phyloP scores from a whole-genome alignment of 148 eudicot genomes.

The Nepenthes mirabilis region DNA sequence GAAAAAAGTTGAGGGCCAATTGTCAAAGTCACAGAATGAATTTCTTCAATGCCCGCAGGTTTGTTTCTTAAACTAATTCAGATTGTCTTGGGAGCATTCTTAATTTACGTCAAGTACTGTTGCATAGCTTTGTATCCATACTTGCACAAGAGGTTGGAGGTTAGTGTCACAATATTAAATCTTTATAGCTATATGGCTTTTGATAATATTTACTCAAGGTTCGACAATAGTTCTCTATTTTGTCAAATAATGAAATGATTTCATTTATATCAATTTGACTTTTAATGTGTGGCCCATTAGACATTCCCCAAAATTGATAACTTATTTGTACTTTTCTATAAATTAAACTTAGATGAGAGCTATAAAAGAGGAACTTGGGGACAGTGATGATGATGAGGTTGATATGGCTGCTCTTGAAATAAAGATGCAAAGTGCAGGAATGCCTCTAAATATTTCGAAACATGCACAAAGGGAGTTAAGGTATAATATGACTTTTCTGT shows the following conservation, averaged over 20 bases:
- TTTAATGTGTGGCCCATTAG: background rate
- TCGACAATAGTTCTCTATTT: no score
- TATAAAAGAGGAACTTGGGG: conserved; percentile 98
- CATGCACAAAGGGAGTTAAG: conserved; percentile 94
- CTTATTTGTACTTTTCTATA: background rate
- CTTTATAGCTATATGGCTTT: no score
- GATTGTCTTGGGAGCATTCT: background rate
- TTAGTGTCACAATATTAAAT: no score
- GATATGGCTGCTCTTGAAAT: conserved; percentile 87
- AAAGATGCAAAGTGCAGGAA: conserved; percentile 95
- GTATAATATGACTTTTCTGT: conserved; percentile 18
- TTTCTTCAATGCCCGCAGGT: conserved; percentile 98
- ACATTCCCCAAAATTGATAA: background rate
- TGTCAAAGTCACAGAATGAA: conserved; percentile 95
- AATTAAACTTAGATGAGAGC: conserved; percentile 75
- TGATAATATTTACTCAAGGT: no score
- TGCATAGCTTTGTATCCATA: background rate
- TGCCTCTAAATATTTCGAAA: conserved; percentile 96
- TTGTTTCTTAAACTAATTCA: conserved; percentile 12
- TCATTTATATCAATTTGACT: background rate
- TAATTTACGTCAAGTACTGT: background rate
- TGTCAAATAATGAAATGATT: no score
- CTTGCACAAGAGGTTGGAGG: no score
- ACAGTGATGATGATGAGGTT: conserved; percentile 90
- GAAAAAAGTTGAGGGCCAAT: conserved; percentile 99